These are phyloP conservation scores for Trametes cubensis DNA, from an alignment of 768 basidiomycete genomes.

Conservation along the genomic window DNA sequence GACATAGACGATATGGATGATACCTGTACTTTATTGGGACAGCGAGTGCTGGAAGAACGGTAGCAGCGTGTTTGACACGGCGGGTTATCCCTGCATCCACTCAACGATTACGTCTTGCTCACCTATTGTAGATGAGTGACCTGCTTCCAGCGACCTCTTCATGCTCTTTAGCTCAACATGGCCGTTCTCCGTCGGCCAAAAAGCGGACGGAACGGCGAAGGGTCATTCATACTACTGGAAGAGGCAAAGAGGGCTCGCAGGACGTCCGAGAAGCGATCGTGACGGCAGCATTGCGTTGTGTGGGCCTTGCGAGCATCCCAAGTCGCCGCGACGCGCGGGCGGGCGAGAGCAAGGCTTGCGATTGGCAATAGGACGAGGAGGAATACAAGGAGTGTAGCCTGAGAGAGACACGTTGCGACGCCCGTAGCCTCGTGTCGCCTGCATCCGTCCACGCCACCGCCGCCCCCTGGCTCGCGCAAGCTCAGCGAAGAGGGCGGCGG, in stretches of 20 bases:
- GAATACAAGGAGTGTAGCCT: conserved; percentile 2
- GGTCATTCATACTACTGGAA: neutral
- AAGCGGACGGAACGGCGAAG: neutral
- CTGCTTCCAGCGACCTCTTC: neutral
- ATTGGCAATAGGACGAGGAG: too few relatives aligned
- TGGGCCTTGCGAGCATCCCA: too few relatives aligned
- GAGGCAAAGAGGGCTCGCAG: neutral
- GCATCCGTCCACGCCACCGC: conserved; percentile 26
- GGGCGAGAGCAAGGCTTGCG: too few relatives aligned
- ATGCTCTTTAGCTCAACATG: too few relatives aligned
- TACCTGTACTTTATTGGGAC: conserved; percentile 12
- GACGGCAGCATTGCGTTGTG: conserved; percentile 1
- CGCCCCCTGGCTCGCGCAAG: conserved; percentile 22
- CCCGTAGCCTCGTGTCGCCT: conserved; percentile 14
- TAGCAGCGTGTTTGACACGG: conserved; percentile 17
- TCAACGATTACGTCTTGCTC: conserved; percentile 2
- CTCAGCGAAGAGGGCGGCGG: neutral
- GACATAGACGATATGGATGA: conserved; percentile 6
- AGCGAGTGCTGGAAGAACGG: conserved; percentile 10
- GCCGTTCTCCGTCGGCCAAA: too few relatives aligned
- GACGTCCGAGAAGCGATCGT: neutral
- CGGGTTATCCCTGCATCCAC: conserved; percentile 5
- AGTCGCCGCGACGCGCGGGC: too few relatives aligned
- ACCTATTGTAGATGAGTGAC: neutral
- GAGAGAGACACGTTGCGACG: conserved; percentile 4